phyloP scores from a whole-genome alignment of 805 yeast species.

The Schwanniomyces vanrijiae region DNA sequence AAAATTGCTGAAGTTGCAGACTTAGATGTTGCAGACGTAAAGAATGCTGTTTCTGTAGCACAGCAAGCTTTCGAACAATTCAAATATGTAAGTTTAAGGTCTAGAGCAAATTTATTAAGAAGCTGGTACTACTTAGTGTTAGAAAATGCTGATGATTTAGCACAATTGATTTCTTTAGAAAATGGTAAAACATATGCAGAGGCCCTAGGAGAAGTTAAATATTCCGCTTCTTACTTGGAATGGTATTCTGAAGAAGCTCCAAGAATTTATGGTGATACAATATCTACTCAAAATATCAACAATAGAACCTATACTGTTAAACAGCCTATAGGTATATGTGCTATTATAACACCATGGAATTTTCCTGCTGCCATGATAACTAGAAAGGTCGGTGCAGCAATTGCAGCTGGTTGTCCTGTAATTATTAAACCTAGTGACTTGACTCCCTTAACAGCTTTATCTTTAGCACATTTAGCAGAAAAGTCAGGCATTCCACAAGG shows the following conservation, averaged over 20 bases:
- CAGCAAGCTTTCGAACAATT: constrained; percentile 42
- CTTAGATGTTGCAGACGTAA: constrained; percentile 53
- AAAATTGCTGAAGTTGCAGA: constrained; percentile 51
- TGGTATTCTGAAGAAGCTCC: constrained; percentile 72
- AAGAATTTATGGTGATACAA: constrained; percentile 67
- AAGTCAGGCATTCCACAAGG: constrained; percentile 47
- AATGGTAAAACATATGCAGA: constrained; percentile 55
- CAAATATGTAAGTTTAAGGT: constrained; percentile 48
- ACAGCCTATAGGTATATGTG: constrained; percentile 48
- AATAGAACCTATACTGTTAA: constrained; percentile 41
- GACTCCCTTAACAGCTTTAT: constrained; percentile 49
- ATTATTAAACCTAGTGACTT: constrained; percentile 51
- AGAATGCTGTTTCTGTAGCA: constrained; percentile 54
- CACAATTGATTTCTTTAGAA: constrained; percentile 59
- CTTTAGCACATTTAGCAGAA: constrained; percentile 42
- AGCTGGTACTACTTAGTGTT: constrained; percentile 50
- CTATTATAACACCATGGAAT: constrained; percentile 54
- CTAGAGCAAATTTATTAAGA: constrained; percentile 47
- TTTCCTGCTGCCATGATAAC: constrained; percentile 51
- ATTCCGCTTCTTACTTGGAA: constrained; percentile 54
- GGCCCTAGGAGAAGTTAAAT: constrained; percentile 60
- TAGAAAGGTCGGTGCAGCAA: constrained; percentile 48
- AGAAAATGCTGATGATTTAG: constrained; percentile 48
- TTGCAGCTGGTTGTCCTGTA: constrained; percentile 49
- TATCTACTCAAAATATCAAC: constrained; percentile 56